Evolutionary conservation across 768 basidiomycete genomes (phyloP).

Genomic region (Crassisporium funariophilum): DNA sequence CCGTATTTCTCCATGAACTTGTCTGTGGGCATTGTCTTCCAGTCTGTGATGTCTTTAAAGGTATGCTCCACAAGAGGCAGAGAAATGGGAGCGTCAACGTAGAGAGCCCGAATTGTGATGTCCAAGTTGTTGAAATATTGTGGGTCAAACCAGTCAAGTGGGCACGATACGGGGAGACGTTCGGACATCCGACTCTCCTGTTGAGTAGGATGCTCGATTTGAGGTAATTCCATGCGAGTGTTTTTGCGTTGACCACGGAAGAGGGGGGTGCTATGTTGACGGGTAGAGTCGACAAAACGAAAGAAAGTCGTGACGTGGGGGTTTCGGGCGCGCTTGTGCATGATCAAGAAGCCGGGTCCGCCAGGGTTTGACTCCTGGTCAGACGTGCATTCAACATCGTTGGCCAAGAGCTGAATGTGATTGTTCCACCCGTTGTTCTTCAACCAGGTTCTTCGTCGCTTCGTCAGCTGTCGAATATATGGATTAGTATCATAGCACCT

Average conservation of each 20-base stretch:
- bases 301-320: background rate
- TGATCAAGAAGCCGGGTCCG: background rate
- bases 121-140: slow-evolving; percentile 22
- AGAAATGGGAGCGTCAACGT: slow-evolving; percentile 5
- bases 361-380: background rate
- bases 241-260: background rate
- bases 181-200: background rate
- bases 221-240: no score
- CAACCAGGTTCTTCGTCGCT: no score
- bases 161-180: slow-evolving; percentile 6
- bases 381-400: background rate
- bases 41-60: slow-evolving; percentile 3
- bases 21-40: slow-evolving; percentile 20
- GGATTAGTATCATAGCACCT: no score
- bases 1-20: slow-evolving; percentile 25
- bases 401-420: background rate
- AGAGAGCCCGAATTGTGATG: slow-evolving; percentile 13
- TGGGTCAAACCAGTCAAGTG: slow-evolving; percentile 27
- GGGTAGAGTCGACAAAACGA: no score
- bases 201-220: no score
- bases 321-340: background rate
- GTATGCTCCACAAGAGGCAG: slow-evolving; percentile 2
- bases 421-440: no score
- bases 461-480: no score
- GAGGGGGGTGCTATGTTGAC: background rate